Evolutionary conservation across 2,329 filamentous ascomycete species (phyloP), one percentile per base, ranked within the genome.

Genomic region (Penicillium freii): DNA sequence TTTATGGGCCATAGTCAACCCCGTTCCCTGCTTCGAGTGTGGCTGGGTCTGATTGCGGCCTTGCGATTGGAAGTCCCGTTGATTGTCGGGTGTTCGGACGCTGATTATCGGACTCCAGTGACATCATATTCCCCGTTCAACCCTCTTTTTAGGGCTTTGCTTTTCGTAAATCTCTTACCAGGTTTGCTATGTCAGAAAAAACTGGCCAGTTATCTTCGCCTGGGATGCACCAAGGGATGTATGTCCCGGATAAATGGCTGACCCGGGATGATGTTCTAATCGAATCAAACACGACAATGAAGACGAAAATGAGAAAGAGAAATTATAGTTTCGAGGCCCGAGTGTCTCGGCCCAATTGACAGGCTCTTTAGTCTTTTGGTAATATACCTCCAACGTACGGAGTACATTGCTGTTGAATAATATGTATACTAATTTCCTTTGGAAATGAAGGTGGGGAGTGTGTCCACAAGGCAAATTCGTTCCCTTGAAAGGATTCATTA

Each of bases 1-100:
- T 38, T 27, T 23, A 19, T 46, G 45, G 45, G 19, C 44, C 44
- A 46, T 21, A 21, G 42, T 44, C 42, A 27, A n/a, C 31, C 17
- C n/a, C 15, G 27, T 52, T 45, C 50, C 50, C 51, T 54, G 51
- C 43, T 31, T 54, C 7, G n/a, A 45, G 51, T 47, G 42, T 53
- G 40, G 51, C 51, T 53, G 51, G 42, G 51, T 47, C 33, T 4
- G 45, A n/a, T n/a, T 47, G 13, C 29, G 17, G 29, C 4, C 45
- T 29, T 25, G 31, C 50, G 23, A 43, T 45, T 45, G 29, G 38
- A 34, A 33, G 31, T 23, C 15, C 33, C 42, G 25, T 42, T 51
- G 38, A 17, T 25, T 25, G 31, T 43, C 49, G 49, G 49, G 36
- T 7, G 38, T 27, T 45, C 17, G 21, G 50, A 52, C 40, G 13